These are phyloP conservation scores for Fusarium praegraminearum DNA, from an alignment of 2,329 filamentous ascomycete genomes.

Conservation along the genomic window DNA sequence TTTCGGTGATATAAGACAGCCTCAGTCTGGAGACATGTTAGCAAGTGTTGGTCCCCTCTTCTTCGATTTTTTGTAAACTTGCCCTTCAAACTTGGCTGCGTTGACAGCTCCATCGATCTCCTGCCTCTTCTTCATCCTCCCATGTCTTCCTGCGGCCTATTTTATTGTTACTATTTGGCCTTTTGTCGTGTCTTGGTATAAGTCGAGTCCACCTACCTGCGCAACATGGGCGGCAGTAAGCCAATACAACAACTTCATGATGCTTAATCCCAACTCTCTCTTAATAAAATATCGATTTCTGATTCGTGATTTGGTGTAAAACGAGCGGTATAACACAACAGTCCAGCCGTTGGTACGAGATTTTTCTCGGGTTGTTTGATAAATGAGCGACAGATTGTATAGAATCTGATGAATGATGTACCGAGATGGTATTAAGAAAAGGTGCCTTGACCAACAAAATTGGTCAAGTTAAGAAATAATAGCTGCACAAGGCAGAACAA, in stretches of 20 bases:
- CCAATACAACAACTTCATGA: conserved; percentile 36
- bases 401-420: conserved; percentile 7
- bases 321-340: conserved; percentile 44
- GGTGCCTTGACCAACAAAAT: conserved; percentile 5
- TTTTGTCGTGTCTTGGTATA: background rate
- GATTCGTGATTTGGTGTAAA: conserved; percentile 18
- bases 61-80: background rate
- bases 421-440: conserved; percentile 14
- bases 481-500: conserved; percentile 41
- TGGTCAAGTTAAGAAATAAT: conserved; percentile 27
- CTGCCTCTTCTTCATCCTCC: conserved; percentile 35
- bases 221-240: conserved; percentile 38
- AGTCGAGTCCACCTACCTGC: conserved; percentile 27
- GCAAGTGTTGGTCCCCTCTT: too few relatives aligned
- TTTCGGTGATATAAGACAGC: conserved; percentile 45
- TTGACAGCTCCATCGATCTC: conserved; percentile 10
- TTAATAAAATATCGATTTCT: conserved; percentile 2
- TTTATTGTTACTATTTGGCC: conserved; percentile 3
- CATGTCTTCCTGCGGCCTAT: conserved; percentile 40
- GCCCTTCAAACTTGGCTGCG: conserved; percentile 45
- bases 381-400: conserved; percentile 28
- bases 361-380: background rate
- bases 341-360: conserved; percentile 44
- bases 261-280: background rate
- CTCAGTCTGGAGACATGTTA: conserved; percentile 37